Percentiles rank a stretch among this genome's conserved stretches.
Evolutionary conservation across 108 stramenopile genomes (phyloP).

Genomic region (Nitzschia sp.): DNA sequence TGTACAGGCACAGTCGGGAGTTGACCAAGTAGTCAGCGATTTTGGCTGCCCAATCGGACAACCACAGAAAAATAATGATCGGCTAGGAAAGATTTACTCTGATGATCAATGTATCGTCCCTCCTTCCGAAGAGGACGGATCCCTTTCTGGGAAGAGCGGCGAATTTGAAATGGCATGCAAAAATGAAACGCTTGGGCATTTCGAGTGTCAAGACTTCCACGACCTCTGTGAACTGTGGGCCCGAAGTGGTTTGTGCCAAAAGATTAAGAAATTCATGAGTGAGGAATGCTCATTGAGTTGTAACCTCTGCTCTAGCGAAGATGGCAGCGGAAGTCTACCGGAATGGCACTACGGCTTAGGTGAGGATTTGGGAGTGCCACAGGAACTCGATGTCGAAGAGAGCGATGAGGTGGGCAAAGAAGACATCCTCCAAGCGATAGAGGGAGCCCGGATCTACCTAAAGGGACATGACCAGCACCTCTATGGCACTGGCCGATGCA

Average conservation of each 20-base stretch:
- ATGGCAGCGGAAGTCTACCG: not conserved
- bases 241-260: not conserved
- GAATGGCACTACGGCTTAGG: not conserved
- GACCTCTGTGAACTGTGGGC: not conserved
- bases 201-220: not conserved
- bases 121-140: too few relatives aligned
- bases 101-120: too few relatives aligned
- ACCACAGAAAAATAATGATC: too few relatives aligned
- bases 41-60: too few relatives aligned
- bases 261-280: not conserved
- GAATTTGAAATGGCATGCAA: too few relatives aligned
- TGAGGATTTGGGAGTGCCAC: not conserved
- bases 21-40: too few relatives aligned
- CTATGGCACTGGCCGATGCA: conserved; percentile 28
- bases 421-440: not conserved
- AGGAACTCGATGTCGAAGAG: not conserved
- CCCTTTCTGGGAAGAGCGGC: too few relatives aligned
- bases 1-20: too few relatives aligned
- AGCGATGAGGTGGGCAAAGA: not conserved
- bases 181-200: too few relatives aligned
- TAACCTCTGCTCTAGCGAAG: not conserved
- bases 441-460: not conserved
- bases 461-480: not conserved
- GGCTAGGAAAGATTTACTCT: too few relatives aligned
- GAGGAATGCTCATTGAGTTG: not conserved